phyloP scores from a whole-genome alignment of 2,329 filamentous ascomycete species.

The Fusarium udum region DNA sequence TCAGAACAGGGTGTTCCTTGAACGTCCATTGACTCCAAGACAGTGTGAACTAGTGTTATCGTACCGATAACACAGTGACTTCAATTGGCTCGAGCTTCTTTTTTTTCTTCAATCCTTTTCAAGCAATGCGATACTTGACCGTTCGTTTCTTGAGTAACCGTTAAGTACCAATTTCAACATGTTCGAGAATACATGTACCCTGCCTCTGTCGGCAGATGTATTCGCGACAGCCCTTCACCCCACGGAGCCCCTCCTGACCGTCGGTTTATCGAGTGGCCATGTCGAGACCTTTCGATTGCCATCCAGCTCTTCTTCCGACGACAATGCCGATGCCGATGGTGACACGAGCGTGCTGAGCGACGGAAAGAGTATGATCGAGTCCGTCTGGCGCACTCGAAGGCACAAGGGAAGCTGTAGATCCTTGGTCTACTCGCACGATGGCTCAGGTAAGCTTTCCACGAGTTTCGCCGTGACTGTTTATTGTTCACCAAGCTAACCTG shows the following conservation, averaged over 20 bases:
- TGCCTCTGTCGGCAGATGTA: constrained; percentile 85
- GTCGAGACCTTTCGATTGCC: constrained; percentile 85
- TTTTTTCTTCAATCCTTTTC: background rate
- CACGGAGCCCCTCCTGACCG: constrained; percentile 81
- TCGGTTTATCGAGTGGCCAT: constrained; percentile 85
- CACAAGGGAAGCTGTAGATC: constrained; percentile 95
- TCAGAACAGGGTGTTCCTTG: background rate
- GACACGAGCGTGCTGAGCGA: constrained; percentile 62
- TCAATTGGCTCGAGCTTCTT: background rate
- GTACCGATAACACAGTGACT: background rate
- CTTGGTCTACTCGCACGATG: constrained; percentile 81
- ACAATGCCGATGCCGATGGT: constrained; percentile 59
- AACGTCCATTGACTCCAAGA: background rate
- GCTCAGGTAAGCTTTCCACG: constrained; percentile 61
- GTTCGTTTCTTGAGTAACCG: background rate
- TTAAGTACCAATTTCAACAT: constrained; percentile 55
- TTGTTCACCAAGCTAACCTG: background rate
- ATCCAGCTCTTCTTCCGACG: constrained; percentile 59
- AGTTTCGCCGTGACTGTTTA: too few species aligned
- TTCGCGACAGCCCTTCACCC: constrained; percentile 92
- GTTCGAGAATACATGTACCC: constrained; percentile 92
- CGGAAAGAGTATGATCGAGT: constrained; percentile 81
- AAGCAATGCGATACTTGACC: background rate
- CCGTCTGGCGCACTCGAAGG: constrained; percentile 83
- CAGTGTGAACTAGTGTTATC: background rate